These are phyloP conservation scores for Lizanozyma gosingica DNA, from an alignment of 1,139 yeast genomes.

Conservation along the genomic window DNA sequence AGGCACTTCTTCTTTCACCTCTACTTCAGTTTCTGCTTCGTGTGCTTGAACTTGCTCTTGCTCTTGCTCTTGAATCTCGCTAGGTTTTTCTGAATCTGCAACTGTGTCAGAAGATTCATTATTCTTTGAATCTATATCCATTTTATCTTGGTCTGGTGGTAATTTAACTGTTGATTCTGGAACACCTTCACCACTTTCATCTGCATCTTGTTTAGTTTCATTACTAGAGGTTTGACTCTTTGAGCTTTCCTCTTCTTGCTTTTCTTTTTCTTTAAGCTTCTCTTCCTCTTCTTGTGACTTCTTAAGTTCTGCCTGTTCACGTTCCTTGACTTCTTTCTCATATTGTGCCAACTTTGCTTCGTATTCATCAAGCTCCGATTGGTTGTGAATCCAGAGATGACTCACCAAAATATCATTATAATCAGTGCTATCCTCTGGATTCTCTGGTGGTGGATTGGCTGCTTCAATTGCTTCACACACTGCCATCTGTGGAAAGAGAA, in stretches of 20 bases:
- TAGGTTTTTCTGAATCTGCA: not conserved
- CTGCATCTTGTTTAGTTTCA: slow-evolving; percentile 2
- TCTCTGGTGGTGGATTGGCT: slow-evolving; percentile 13
- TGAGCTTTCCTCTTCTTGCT: slow-evolving; percentile 8
- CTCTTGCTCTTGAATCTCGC: not conserved
- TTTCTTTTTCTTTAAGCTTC: slow-evolving; percentile 7
- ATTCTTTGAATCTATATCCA: not conserved
- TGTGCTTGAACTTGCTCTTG: slow-evolving; percentile 9
- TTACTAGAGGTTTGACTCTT: slow-evolving; percentile 7
- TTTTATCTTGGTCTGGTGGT: not conserved
- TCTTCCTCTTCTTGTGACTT: slow-evolving; percentile 13
- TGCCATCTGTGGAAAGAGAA: slow-evolving; percentile 64
- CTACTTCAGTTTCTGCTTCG: slow-evolving; percentile 4
- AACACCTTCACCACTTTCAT: not conserved
- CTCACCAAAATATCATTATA: slow-evolving; percentile 52
- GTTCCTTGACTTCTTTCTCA: slow-evolving; percentile 16
- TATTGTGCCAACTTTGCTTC: slow-evolving; percentile 29
- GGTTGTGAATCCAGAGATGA: slow-evolving; percentile 51
- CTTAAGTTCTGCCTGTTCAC: slow-evolving; percentile 17
- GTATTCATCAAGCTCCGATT: slow-evolving; percentile 38
- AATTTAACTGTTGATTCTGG: not conserved
- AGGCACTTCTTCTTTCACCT: slow-evolving; percentile 3
- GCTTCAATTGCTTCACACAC: slow-evolving; percentile 53
- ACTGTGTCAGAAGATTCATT: not conserved
- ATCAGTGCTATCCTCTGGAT: slow-evolving; percentile 20